A percentile compares a stretch with the other conserved stretches of the same genome.
phyloP scores from a whole-genome alignment of 345 rosid genomes.

The Pseudoturritis turrita region DNA sequence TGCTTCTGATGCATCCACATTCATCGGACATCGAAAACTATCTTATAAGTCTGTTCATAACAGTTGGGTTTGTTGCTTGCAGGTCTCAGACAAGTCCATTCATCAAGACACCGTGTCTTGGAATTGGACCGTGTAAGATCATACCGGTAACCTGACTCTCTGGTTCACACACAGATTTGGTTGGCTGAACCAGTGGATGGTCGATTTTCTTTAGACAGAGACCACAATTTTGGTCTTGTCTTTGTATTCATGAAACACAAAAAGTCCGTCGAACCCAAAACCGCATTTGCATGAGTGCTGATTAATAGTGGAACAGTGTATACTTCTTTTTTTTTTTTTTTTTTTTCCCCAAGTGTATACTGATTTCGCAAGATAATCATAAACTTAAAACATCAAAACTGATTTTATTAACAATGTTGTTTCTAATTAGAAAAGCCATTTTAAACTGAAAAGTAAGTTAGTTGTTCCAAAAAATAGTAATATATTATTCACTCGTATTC shows the following conservation, averaged over 20 bases:
- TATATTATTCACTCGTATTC: neutral
- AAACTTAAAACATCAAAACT: too few relatives aligned
- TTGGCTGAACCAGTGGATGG: neutral
- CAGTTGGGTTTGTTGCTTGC: neutral
- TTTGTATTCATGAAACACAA: slow-evolving; percentile 3
- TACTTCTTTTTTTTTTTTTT: too few relatives aligned
- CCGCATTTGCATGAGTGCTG: neutral
- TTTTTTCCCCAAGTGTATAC: neutral
- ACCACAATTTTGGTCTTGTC: neutral
- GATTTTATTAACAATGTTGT: too few relatives aligned
- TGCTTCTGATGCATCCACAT: neutral
- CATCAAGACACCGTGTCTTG: neutral
- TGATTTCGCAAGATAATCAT: neutral
- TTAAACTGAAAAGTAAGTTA: neutral
- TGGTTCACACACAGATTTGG: neutral
- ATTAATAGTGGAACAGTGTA: neutral
- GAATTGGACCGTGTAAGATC: slow-evolving; percentile 2
- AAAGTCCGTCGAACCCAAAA: neutral
- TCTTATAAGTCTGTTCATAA: neutral
- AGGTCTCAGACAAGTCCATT: neutral
- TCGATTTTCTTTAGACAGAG: neutral
- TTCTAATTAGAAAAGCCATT: neutral
- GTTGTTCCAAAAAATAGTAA: too few relatives aligned
- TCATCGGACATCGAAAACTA: neutral
- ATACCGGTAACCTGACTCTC: slow-evolving; percentile 4